These are phyloP conservation scores for Globisporangium nodosum DNA, from an alignment of 352 stramenopile genomes.

Conservation along the genomic window DNA sequence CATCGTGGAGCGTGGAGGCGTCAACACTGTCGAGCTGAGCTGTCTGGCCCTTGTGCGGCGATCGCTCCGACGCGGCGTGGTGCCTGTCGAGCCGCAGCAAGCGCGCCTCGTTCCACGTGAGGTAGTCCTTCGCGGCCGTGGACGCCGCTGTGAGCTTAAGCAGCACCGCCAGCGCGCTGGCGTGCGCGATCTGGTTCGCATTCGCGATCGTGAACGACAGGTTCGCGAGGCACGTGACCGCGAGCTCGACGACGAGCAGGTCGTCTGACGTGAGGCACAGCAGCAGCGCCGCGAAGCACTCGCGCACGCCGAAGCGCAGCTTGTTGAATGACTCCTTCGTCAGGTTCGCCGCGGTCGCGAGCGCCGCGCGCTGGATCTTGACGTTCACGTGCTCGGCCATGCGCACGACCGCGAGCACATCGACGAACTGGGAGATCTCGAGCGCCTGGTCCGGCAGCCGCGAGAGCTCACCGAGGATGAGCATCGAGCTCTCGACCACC, in stretches of 20 bases:
- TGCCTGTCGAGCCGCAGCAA: slow-evolving; percentile 17
- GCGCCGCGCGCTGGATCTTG: slow-evolving; percentile 46
- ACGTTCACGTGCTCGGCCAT: slow-evolving; percentile 59
- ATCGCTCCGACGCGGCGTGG: not conserved
- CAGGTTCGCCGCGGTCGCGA: slow-evolving; percentile 49
- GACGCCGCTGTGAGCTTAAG: slow-evolving; percentile 46
- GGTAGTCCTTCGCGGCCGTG: slow-evolving; percentile 34
- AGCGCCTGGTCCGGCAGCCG: slow-evolving; percentile 51
- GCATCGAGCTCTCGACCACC: slow-evolving; percentile 64
- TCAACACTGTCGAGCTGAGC: not conserved
- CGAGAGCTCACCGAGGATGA: slow-evolving; percentile 67
- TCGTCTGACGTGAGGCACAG: slow-evolving; percentile 47
- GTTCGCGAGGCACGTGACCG: slow-evolving; percentile 55
- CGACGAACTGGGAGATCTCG: slow-evolving; percentile 66
- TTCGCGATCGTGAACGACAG: slow-evolving; percentile 54
- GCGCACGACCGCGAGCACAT: slow-evolving; percentile 50
- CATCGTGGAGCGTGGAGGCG: not conserved
- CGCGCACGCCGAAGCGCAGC: slow-evolving; percentile 51
- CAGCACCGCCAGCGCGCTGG: slow-evolving; percentile 31
- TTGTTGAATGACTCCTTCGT: slow-evolving; percentile 82
- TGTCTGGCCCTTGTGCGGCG: slow-evolving; percentile 8
- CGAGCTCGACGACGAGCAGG: slow-evolving; percentile 57
- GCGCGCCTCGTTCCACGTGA: slow-evolving; percentile 42
- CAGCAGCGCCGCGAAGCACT: slow-evolving; percentile 52
- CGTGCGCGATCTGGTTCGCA: slow-evolving; percentile 34